Percentiles rank a stretch among this genome's conserved stretches.
phyloP scores from a whole-genome alignment of 495 filamentous ascomycete genomes.

The Penicillium atrosanguineum region DNA sequence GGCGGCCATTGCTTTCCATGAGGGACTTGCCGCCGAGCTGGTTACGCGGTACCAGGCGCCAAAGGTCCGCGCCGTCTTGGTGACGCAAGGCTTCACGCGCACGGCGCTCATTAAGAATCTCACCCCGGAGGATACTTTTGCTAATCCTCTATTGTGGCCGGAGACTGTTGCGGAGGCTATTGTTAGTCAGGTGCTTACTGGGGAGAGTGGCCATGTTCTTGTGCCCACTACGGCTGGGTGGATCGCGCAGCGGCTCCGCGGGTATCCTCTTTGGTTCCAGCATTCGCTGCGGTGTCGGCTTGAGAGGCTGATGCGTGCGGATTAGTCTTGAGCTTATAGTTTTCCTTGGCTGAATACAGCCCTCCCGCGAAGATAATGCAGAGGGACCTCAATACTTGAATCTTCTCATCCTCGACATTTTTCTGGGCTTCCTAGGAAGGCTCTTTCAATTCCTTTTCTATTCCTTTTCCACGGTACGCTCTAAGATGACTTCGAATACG shows the following conservation, averaged over 20 bases:
- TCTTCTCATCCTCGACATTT: too few relatives aligned
- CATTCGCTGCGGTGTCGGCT: conserved; percentile 25
- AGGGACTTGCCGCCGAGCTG: conserved; percentile 65
- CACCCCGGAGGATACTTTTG: conserved; percentile 53
- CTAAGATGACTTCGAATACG: too few relatives aligned
- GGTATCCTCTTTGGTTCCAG: conserved; percentile 46
- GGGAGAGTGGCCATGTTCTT: conserved; percentile 57
- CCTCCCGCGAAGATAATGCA: too few relatives aligned
- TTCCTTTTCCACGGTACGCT: too few relatives aligned
- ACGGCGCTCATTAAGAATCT: conserved; percentile 60
- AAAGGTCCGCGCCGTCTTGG: conserved; percentile 61
- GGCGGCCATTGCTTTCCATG: conserved; percentile 64
- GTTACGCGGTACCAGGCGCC: conserved; percentile 59
- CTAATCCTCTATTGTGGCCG: conserved; percentile 55
- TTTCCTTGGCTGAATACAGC: background rate
- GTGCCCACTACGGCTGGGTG: conserved; percentile 40
- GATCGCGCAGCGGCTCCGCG: conserved; percentile 31
- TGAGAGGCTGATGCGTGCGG: conserved; percentile 33
- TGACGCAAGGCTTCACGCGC: conserved; percentile 62
- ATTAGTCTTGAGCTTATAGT: conserved; percentile 6
- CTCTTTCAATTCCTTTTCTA: too few relatives aligned
- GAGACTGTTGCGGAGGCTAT: conserved; percentile 67
- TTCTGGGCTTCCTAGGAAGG: too few relatives aligned
- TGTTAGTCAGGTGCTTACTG: conserved; percentile 55
- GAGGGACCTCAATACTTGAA: too few relatives aligned